A percentile compares a stretch with the other conserved stretches of the same genome.
These are phyloP conservation scores for Mytilinidion resinicola DNA, from an alignment of 495 filamentous ascomycete genomes.

Conservation along the genomic window DNA sequence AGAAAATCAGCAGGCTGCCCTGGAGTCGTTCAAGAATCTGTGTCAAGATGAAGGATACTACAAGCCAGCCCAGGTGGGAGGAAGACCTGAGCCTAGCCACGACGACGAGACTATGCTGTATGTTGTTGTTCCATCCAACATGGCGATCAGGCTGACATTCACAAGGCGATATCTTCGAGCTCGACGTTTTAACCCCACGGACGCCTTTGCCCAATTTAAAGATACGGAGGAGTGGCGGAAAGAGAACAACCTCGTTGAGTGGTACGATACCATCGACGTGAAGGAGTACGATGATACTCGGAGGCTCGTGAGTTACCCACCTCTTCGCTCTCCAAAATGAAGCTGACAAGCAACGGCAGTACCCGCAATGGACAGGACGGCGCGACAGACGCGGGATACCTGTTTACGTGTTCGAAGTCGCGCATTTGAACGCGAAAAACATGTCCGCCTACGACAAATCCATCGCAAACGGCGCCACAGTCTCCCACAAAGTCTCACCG, in stretches of 20 bases:
- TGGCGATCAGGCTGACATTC: not conserved
- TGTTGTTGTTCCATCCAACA: conserved; percentile 28
- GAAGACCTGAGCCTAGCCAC: conserved; percentile 50
- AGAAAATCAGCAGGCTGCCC: conserved; percentile 56
- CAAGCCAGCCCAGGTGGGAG: conserved; percentile 43
- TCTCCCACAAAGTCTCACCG: conserved; percentile 40
- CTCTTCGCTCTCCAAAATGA: not conserved
- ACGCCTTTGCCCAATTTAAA: conserved; percentile 77
- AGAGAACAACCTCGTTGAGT: conserved; percentile 52
- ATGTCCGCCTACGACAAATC: conserved; percentile 66
- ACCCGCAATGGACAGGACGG: conserved; percentile 88
- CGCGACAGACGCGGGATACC: conserved; percentile 84
- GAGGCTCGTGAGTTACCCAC: conserved; percentile 53
- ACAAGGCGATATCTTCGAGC: conserved; percentile 73
- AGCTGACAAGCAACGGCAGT: conserved; percentile 44
- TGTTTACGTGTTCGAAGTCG: conserved; percentile 81
- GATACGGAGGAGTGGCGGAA: conserved; percentile 84
- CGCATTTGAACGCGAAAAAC: conserved; percentile 71
- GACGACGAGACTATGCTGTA: conserved; percentile 80
- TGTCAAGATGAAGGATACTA: conserved; percentile 62
- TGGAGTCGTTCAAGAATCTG: conserved; percentile 61
- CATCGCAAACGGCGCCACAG: conserved; percentile 46
- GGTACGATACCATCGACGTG: conserved; percentile 50
- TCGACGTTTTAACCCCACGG: conserved; percentile 62
- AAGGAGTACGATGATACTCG: conserved; percentile 74